Percentiles rank a stretch among this genome's conserved stretches.
phyloP scores from a whole-genome alignment of 805 yeast genomes.

The Komagataella pastoris region DNA sequence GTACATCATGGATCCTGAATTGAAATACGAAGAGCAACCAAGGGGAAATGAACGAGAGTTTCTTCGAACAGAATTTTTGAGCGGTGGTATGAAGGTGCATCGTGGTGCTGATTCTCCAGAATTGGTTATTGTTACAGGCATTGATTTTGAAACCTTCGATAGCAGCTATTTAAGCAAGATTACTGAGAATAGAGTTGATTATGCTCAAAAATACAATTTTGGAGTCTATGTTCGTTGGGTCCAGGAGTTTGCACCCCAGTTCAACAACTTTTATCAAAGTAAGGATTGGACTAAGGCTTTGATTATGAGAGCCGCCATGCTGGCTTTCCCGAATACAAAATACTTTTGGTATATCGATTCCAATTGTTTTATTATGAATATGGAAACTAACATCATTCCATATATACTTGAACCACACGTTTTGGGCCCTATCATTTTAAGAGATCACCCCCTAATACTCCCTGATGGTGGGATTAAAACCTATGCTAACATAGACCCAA shows the following conservation, averaged over 20 bases:
- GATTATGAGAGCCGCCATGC: conserved; percentile 76
- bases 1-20: conserved; percentile 29
- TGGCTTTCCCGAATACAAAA: conserved; percentile 83
- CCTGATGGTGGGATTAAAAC: conserved; percentile 60
- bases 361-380: conserved; percentile 64
- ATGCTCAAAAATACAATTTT: conserved; percentile 68
- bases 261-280: conserved; percentile 32
- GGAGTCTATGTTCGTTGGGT: conserved; percentile 79
- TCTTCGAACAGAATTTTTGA: conserved; percentile 30
- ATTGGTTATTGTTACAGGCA: conserved; percentile 61
- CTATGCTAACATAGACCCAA: conserved; percentile 42
- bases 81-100: conserved; percentile 29
- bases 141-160: conserved; percentile 61
- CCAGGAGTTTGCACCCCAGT: conserved; percentile 64
- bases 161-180: conserved; percentile 47
- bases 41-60: conserved; percentile 29
- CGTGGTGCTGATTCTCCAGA: conserved; percentile 34
- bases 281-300: conserved; percentile 52
- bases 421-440: conserved; percentile 48
- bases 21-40: conserved; percentile 26
- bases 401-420: conserved; percentile 48
- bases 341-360: conserved; percentile 84
- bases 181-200: conserved; percentile 79
- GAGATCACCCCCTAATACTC: conserved; percentile 62
- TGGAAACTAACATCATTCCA: conserved; percentile 42